phyloP scores from a whole-genome alignment of 2,329 filamentous ascomycete species.

The Phyllosticta citrichinensis region DNA sequence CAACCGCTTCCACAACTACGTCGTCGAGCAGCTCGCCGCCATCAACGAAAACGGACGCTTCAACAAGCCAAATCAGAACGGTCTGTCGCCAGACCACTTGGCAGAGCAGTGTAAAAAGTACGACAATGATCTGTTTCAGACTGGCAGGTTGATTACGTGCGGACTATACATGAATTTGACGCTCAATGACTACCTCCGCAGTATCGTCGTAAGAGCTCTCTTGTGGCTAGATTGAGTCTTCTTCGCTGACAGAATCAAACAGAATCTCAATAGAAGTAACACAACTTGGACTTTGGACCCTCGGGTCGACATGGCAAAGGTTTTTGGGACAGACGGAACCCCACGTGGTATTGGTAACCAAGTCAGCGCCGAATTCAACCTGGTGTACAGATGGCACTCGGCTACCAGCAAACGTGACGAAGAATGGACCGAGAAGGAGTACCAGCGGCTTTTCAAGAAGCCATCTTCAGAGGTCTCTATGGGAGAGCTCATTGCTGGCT shows the following conservation, averaged over 20 bases:
- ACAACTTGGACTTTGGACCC: conserved; percentile 75
- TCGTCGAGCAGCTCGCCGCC: conserved; percentile 62
- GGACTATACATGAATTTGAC: conserved; percentile 53
- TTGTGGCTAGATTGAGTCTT: too few species aligned
- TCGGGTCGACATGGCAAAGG: conserved; percentile 53
- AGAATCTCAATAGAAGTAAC: conserved; percentile 57
- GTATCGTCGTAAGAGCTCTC: conserved; percentile 43
- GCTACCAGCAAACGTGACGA: conserved; percentile 65
- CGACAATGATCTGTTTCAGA: conserved; percentile 38
- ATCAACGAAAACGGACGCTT: conserved; percentile 81
- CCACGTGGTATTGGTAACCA: conserved; percentile 68
- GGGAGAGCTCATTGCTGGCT: conserved; percentile 49
- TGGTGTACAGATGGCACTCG: conserved; percentile 80
- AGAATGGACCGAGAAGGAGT: conserved; percentile 56
- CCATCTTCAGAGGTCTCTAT: conserved; percentile 45
- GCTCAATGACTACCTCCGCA: conserved; percentile 67
- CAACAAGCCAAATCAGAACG: conserved; percentile 45
- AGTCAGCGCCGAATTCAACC: conserved; percentile 77
- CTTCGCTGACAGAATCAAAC: too few species aligned
- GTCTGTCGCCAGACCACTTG: conserved; percentile 20
- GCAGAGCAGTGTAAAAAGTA: conserved; percentile 29
- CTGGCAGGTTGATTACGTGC: conserved; percentile 38
- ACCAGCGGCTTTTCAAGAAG: conserved; percentile 29
- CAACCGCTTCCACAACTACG: conserved; percentile 70
- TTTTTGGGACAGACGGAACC: conserved; percentile 44